Evolutionary conservation across 1,284 basidiomycete species (phyloP), one percentile per base, ranked within the genome.

Genomic region (Inonotus hispidus): DNA sequence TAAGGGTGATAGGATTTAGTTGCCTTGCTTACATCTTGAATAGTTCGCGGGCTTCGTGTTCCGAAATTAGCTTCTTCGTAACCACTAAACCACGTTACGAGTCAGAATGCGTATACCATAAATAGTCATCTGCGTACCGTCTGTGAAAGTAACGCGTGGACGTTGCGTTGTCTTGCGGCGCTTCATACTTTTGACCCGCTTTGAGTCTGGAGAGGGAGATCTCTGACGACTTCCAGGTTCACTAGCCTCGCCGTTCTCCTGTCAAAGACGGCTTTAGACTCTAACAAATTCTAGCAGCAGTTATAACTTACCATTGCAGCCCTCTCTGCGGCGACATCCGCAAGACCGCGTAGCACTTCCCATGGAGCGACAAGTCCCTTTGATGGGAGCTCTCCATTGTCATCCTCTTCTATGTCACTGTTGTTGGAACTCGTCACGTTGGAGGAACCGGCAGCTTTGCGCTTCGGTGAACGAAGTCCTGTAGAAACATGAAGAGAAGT

Each of bases 311-410:
- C 89, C 79, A 88, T 88, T 56, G 84, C 84, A 64, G 88, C 88
- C 60, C 86, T 79, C 70, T 90, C 83, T 60, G 85, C 84, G 32
- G 89, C 89, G 45, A 90, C 87, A 74, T 91, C 88, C 32, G 90
- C 90, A 60, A 92, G 73, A 54, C 88, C 87, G 64, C 88, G 79
- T 57, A 92, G 75, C 43, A 92, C 90, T 73, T 91, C 88, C 85
- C 88, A 90, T 50, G 90, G 90, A 5, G 90, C 90, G 60, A 91
- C 83, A 46, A 92, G 79, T 50, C 90, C 89, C 14, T 84, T 84
- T 45, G 89, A 88, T 3, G 92, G 90, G 3, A 95, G 74, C 68
- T 90, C 92, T 6, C 85, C 83, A 63, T 83, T 84, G 53, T 87
- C 84, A 41, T 89, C 82, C 46, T 84, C 87, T 58, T 90, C 87